These are phyloP conservation scores for Zea mays DNA, from an alignment of 176 grass and related monocot species.

Conservation along the genomic window Zm-B73-REFERENCE-NAM-5.0 NC_050099.1:180344001-180344500, in stretches of 20 bases:
- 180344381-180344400: not conserved
- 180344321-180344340: not conserved
- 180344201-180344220: constrained; percentile 43
- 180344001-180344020: not conserved
- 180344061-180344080: not conserved
- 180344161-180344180: constrained; percentile 13
- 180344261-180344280: not conserved
- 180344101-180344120: not conserved
- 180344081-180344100: constrained; percentile 24
- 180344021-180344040: not conserved
- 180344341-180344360: not conserved
- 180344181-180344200: constrained; percentile 30
- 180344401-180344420: too few relatives aligned
- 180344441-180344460: too few relatives aligned
- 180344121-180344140: not conserved
- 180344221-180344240: constrained; percentile 32
- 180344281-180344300: not conserved
- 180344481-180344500: too few relatives aligned
- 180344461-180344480: too few relatives aligned
- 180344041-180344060: not conserved
- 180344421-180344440: too few relatives aligned
- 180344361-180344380: not conserved
- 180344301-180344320: not conserved
- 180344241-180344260: constrained; percentile 36
- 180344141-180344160: not conserved